A percentile compares a stretch with the other conserved stretches of the same genome.
phyloP scores from a whole-genome alignment of 2,329 filamentous ascomycete species.

The Orbilia quercus region DNA sequence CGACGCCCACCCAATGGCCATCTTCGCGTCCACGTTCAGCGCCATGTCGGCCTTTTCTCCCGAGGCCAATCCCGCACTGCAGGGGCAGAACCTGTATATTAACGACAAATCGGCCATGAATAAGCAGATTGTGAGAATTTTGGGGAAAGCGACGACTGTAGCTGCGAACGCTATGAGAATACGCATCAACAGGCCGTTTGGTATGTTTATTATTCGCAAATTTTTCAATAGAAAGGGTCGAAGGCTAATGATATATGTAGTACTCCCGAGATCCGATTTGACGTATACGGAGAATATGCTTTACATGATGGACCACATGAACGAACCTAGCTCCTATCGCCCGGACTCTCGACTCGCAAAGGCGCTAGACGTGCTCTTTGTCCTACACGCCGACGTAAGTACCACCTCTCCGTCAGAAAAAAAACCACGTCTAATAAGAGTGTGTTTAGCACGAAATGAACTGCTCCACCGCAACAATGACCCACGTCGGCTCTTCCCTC shows the following conservation, averaged over 20 bases:
- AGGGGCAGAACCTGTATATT: slow-evolving; percentile 68
- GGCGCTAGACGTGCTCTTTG: slow-evolving; percentile 69
- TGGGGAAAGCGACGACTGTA: slow-evolving; percentile 68
- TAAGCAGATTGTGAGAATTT: slow-evolving; percentile 68
- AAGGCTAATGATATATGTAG: not conserved
- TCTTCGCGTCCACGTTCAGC: slow-evolving; percentile 67
- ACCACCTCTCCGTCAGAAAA: not conserved
- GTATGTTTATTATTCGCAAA: slow-evolving; percentile 60
- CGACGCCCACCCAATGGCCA: slow-evolving; percentile 69
- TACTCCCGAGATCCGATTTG: slow-evolving; percentile 47
- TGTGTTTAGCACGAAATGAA: slow-evolving; percentile 70
- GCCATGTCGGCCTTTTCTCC: slow-evolving; percentile 67
- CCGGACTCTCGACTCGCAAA: slow-evolving; percentile 68
- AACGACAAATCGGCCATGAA: slow-evolving; percentile 65
- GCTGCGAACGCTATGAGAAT: slow-evolving; percentile 69
- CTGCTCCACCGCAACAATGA: slow-evolving; percentile 69
- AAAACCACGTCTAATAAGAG: slow-evolving; percentile 1
- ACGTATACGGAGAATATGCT: slow-evolving; percentile 70
- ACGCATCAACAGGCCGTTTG: slow-evolving; percentile 68
- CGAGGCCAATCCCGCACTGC: slow-evolving; percentile 67
- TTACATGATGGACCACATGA: slow-evolving; percentile 68
- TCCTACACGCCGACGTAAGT: slow-evolving; percentile 68
- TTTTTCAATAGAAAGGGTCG: not conserved
- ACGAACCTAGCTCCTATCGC: slow-evolving; percentile 64
- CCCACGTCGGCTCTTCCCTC: slow-evolving; percentile 70